Evolutionary conservation across 1,139 yeast species (phyloP).

Genomic region (Sugiyamaella paludigena): DNA sequence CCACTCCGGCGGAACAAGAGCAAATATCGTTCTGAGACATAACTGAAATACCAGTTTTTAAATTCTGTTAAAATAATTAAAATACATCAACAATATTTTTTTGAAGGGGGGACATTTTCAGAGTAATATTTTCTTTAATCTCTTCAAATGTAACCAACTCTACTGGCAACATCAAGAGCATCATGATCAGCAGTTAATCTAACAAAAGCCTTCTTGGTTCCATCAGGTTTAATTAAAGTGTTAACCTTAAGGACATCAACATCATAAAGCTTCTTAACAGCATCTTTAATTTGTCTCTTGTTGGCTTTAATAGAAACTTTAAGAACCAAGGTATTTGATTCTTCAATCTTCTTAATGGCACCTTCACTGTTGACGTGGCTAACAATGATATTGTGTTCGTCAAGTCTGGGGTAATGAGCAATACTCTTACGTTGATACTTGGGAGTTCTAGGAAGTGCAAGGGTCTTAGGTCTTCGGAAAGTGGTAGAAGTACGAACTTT

Average conservation of each 20-base stretch:
- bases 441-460: slow-evolving; percentile 90
- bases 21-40: no score
- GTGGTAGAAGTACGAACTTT: slow-evolving; percentile 95
- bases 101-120: no score
- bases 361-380: slow-evolving; percentile 98
- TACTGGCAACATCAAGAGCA: slow-evolving; percentile 99
- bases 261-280: slow-evolving; percentile 97
- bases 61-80: slow-evolving; percentile 10
- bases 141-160: slow-evolving; percentile 92
- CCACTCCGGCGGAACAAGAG: no score
- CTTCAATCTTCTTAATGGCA: slow-evolving; percentile 99
- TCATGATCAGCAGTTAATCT: slow-evolving; percentile 99
- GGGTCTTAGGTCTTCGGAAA: slow-evolving; percentile 98
- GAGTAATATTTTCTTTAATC: slow-evolving; percentile 6
- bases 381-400: slow-evolving; percentile 92
- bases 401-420: slow-evolving; percentile 96
- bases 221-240: slow-evolving; percentile 98
- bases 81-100: slow-evolving; percentile 12
- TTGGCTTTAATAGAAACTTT: slow-evolving; percentile 95
- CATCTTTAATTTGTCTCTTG: slow-evolving; percentile 98
- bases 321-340: slow-evolving; percentile 98
- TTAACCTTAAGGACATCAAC: slow-evolving; percentile 92
- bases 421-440: slow-evolving; percentile 94
- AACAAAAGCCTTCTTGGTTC: slow-evolving; percentile 99
- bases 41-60: neutral